Percentiles rank a stretch among this genome's conserved stretches.
phyloP scores from a whole-genome alignment of 208 protist species.

The Trypanosomatidae sp. region DNA sequence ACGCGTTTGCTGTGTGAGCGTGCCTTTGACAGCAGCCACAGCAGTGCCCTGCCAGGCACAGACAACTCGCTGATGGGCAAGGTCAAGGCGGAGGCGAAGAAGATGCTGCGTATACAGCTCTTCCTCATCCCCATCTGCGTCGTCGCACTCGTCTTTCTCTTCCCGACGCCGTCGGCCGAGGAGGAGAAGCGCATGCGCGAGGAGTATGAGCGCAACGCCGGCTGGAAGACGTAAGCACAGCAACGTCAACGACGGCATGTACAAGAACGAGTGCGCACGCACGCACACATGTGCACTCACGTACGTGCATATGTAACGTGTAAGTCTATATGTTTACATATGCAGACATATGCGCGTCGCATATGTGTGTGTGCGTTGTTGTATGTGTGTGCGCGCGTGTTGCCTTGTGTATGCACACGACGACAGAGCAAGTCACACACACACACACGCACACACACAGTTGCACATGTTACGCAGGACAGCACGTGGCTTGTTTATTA shows the following conservation, averaged over 20 bases:
- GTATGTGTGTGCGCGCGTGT: no score
- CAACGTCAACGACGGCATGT: no score
- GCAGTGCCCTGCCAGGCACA: conserved; percentile 4
- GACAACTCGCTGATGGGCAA: conserved; percentile 45
- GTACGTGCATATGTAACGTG: no score
- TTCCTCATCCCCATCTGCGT: conserved; percentile 50
- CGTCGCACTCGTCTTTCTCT: conserved; percentile 43
- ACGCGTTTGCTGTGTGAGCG: conserved; percentile 26
- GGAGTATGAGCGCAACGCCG: conserved; percentile 71
- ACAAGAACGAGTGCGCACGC: no score
- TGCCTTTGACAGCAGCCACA: conserved; percentile 31
- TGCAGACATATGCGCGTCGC: no score
- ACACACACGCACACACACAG: no score
- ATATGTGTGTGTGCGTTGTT: no score
- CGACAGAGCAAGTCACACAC: no score
- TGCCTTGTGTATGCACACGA: no score
- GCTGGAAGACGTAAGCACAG: conserved; percentile 73
- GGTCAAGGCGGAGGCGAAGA: conserved; percentile 55
- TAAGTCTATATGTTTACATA: background rate
- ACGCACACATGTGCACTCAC: no score
- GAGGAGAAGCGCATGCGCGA: conserved; percentile 55
- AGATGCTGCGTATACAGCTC: conserved; percentile 73
- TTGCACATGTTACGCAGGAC: conserved; percentile 14
- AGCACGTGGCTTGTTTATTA: conserved; percentile 21
- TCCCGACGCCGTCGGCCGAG: conserved; percentile 37